phyloP scores from a whole-genome alignment of 176 grass and related monocot genomes.

The Triticum timopheevii region DNA sequence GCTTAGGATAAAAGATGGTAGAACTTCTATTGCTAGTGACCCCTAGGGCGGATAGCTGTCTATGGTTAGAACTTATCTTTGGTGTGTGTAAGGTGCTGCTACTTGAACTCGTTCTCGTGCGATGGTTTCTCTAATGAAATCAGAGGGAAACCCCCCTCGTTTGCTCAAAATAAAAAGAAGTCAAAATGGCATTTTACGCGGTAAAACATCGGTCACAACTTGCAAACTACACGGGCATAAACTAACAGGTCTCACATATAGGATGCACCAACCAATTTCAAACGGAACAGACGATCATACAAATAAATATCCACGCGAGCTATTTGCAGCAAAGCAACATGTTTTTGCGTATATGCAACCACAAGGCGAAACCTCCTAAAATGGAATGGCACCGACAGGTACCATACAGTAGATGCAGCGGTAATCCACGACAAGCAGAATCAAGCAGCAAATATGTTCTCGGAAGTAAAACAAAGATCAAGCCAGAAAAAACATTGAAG shows the following conservation, averaged over 20 bases:
- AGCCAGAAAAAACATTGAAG: not conserved
- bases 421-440: not conserved
- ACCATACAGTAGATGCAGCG: not conserved
- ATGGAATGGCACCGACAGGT: not conserved
- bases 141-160: too few relatives aligned
- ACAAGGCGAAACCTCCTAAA: not conserved
- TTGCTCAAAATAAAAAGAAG: too few relatives aligned
- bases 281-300: not conserved
- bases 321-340: not conserved
- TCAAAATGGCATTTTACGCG: too few relatives aligned
- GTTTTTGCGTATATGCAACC: not conserved
- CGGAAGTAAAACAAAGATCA: not conserved
- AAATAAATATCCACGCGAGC: not conserved
- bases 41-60: too few relatives aligned
- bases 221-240: too few relatives aligned
- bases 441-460: not conserved
- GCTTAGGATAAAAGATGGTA: too few relatives aligned
- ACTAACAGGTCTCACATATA: not conserved
- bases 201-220: not conserved
- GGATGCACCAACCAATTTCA: not conserved
- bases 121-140: too few relatives aligned
- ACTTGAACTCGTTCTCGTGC: too few relatives aligned
- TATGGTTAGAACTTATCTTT: too few relatives aligned
- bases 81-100: too few relatives aligned
- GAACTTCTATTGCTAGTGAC: too few relatives aligned